Evolutionary conservation across 345 rosid species (phyloP).

Genomic region (Salix dunnii): DNA sequence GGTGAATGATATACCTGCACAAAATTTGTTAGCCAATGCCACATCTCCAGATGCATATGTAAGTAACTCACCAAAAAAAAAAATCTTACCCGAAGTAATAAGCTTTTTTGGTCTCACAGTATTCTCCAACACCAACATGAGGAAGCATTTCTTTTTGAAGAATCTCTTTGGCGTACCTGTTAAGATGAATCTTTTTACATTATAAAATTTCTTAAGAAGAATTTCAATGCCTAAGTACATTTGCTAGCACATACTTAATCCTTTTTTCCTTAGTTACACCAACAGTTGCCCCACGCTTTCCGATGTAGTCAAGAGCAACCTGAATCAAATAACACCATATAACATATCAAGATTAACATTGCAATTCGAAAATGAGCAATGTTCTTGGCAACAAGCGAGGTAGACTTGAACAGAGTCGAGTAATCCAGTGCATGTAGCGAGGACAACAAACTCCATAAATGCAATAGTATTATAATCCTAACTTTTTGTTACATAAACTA

Average conservation of each 20-base stretch:
- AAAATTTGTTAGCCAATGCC: constrained; percentile 10
- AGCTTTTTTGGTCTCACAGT: constrained; percentile 95
- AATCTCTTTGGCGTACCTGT: constrained; percentile 93
- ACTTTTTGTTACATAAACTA: background rate
- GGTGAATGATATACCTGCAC: constrained; percentile 79
- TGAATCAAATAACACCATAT: constrained; percentile 24
- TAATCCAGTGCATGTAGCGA: background rate
- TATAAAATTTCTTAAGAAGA: constrained; percentile 19
- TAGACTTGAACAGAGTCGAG: background rate
- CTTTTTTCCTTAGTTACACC: constrained; percentile 95
- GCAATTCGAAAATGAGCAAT: background rate
- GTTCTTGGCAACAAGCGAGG: background rate
- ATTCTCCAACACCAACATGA: constrained; percentile 89
- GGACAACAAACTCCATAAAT: background rate
- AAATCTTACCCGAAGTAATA: constrained; percentile 81
- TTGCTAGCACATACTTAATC: constrained; percentile 68
- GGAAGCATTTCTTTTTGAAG: constrained; percentile 99
- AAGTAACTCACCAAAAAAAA: background rate
- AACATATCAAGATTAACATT: background rate
- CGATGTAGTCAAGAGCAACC: constrained; percentile 98
- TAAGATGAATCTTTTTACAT: constrained; percentile 21
- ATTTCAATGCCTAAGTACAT: constrained; percentile 16
- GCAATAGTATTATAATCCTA: background rate
- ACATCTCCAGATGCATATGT: background rate
- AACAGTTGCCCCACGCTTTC: constrained; percentile 94